A percentile compares a stretch with the other conserved stretches of the same genome.
Conservation (phyloP, 208 protist species). For the Hexamita inflata region DNA sequence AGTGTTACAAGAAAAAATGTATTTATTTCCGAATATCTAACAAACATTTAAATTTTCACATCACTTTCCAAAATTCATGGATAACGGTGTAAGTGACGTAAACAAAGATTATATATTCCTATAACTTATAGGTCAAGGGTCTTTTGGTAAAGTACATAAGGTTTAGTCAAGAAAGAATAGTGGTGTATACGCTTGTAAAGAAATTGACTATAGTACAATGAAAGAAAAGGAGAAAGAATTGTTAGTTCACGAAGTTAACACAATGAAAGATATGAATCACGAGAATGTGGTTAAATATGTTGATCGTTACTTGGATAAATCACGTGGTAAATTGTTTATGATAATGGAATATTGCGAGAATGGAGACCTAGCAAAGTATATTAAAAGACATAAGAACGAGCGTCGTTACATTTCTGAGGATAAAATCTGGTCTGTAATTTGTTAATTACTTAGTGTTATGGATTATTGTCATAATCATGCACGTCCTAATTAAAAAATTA, state of each 20-base stretch:
- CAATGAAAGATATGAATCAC: constrained; percentile 16
- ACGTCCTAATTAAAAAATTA: neutral
- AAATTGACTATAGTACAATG: constrained; percentile 59
- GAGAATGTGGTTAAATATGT: constrained; percentile 27
- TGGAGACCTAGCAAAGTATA: constrained; percentile 35
- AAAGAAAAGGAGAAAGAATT: constrained; percentile 63
- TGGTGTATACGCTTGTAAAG: constrained; percentile 36
- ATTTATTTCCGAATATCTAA: too few relatives aligned
- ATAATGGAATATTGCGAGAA: constrained; percentile 46
- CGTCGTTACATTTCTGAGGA: constrained; percentile 14
- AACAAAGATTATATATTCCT: constrained; percentile 21
- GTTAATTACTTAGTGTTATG: constrained; percentile 32
- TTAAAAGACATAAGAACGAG: constrained; percentile 23
- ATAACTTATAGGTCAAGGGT: constrained; percentile 2
- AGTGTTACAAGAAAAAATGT: too few relatives aligned
- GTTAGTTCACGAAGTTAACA: constrained; percentile 60
- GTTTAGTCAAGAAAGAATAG: constrained; percentile 25
- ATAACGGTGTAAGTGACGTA: constrained; percentile 6
- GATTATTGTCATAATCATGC: constrained; percentile 34
- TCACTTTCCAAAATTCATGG: too few relatives aligned
- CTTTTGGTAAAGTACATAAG: constrained; percentile 26
- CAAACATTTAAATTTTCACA: too few relatives aligned
- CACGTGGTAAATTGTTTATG: constrained; percentile 34
- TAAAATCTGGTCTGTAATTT: constrained; percentile 29
- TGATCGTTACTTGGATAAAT: constrained; percentile 32